Evolutionary conservation across 805 yeast genomes (phyloP), one percentile per base, ranked within the genome.

Genomic region (Suhomyces sp.): DNA sequence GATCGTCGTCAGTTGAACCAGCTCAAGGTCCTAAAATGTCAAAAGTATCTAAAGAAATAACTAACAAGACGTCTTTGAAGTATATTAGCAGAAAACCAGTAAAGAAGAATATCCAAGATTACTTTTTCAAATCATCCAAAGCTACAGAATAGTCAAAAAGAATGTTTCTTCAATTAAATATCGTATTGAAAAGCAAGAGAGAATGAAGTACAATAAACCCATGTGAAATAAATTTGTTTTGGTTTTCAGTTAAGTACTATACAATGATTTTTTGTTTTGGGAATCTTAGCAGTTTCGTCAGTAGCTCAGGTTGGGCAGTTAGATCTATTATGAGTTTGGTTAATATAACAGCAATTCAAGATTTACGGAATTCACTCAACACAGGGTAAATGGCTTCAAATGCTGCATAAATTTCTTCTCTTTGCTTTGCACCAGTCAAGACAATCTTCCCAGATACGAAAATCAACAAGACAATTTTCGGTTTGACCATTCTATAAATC

Each of bases 401-500:
- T 4, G 99, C 99, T 62, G 92, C 96, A 68, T 94, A 94, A 58
- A 94, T 94, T 71, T 94, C 99, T 70, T 94, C 98, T 71, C 99
- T 87, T 72, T 94, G 97, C 71, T 94, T 94, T 17, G 99, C 99
- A 78, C 99, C 99, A 6, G 99, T 94, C 61, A 94, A 78, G 48
- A 94, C 99, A 72, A 94, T 94, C 71, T 94, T 94, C 31, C 99
- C 99, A 25, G 96, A 88, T 47, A 94, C 99, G 70, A 94, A 94
- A 61, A 94, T 92, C 73, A 94, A 81, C 64, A 94, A 76, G 49
- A 94, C 99, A 73, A 94, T 94, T 72, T 94, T 94, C 15, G 99
- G 99, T 70, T 93, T 93, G 61, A 94, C 99, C 99, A 94, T 94
- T 81, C 99, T 90, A 79, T 94, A 94, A 74, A 94, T 94, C 62